Base-by-base conservation (phyloP, 192 early-diverging fungal genomes). In the Rhizophagus clarus region DNA sequence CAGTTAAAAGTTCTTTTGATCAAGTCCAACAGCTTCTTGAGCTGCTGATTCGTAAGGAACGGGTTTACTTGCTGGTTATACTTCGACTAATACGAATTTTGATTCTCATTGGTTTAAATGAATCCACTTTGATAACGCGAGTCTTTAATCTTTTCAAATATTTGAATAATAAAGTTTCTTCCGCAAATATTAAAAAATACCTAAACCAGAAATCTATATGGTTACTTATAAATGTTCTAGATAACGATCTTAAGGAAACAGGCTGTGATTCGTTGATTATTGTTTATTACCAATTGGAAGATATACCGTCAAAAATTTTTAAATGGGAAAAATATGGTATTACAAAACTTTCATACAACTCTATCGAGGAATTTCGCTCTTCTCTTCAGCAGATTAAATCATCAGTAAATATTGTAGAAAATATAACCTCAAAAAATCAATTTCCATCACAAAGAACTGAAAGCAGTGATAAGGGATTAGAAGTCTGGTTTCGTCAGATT, bases 401-500 rank as follows among this genome's bases (percentile, higher is more conserved):
- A n/a, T 29, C 56, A 62, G n/a, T 62, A 37, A 28, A 12, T 61
- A 37, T 6, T 29, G 37, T 29, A 20, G 15, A 31, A 76, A 29
- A 17, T 14, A n/a, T 22, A 10, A 11, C n/a, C 26, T 11, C 1
- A 37, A 1, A 4, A 10, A 9, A 20, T 26, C 12, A 22, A 10
- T 34, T 11, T 61, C n/a, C 8, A 24, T 32, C 12, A 15, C n/a
- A 31, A 61, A 7, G 42, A 7, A 34, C 0, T 4, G 20, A 20
- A 70, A 17, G 31, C 4, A 24, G 4, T 42, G 34, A 42, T 42
- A 2, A n/a, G 14, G 22, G 12, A 45, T 26, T 61, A 3, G 42
- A 67, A 77, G 40, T 24, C 12, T 77, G 76, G 76, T 77, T 77
- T 5, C n/a, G n/a, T 3, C 49, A 24, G 20, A 75, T 75, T 37